A percentile compares a stretch with the other conserved stretches of the same genome.
These are phyloP conservation scores for Paradendryphiella salina DNA, from an alignment of 2,329 filamentous ascomycete species.

Conservation along the genomic window DNA sequence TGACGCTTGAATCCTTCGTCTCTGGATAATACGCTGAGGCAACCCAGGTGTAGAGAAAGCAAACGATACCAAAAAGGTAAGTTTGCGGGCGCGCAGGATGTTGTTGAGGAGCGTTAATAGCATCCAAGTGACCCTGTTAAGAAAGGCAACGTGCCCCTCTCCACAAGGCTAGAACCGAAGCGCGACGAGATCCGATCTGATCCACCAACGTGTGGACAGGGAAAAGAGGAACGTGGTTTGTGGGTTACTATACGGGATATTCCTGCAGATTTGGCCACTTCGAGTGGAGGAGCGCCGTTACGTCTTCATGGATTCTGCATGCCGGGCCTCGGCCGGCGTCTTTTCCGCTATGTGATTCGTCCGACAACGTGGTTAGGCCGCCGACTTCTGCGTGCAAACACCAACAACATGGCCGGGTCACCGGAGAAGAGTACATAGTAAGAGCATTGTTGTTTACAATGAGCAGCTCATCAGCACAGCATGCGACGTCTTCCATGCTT, in stretches of 20 bases:
- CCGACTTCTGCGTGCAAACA: not conserved
- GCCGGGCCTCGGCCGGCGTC: not conserved
- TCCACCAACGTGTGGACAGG: not conserved
- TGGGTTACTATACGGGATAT: conserved; percentile 1
- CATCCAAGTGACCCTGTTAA: not conserved
- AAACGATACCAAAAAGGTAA: not conserved
- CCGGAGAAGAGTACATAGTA: too few relatives aligned
- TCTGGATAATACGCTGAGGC: not conserved
- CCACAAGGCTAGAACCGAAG: conserved; percentile 1
- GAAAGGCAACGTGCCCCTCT: not conserved
- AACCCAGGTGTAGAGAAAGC: not conserved
- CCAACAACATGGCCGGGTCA: not conserved
- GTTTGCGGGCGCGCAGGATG: not conserved
- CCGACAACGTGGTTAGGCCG: not conserved
- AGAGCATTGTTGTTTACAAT: too few relatives aligned
- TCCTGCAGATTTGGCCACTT: not conserved
- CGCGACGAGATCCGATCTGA: not conserved
- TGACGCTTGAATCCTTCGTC: not conserved
- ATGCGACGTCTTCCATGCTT: too few relatives aligned
- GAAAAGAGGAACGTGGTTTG: conserved; percentile 7
- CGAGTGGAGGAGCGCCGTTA: not conserved
- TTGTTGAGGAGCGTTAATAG: not conserved
- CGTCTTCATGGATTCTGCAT: not conserved
- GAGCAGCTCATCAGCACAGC: too few relatives aligned
- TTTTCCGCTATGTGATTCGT: not conserved